Evolutionary conservation across 2,329 filamentous ascomycete species (phyloP).

Genomic region (Achaetomium macrosporum): DNA sequence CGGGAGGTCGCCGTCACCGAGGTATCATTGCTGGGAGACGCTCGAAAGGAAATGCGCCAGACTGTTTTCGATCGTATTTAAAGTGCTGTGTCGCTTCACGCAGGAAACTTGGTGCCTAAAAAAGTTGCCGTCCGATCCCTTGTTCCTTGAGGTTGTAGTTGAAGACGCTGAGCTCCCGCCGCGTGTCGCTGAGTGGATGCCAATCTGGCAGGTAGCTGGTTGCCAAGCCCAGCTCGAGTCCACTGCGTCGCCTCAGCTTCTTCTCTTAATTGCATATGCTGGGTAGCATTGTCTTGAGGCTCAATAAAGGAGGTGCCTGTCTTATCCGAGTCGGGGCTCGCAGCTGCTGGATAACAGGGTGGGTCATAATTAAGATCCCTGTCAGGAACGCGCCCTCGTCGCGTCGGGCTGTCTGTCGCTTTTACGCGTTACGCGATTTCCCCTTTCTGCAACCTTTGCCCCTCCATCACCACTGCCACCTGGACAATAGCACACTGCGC

Average conservation of each 20-base stretch:
- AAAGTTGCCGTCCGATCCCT: too few species aligned
- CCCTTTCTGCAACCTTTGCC: constrained; percentile 16
- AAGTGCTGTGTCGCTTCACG: neutral
- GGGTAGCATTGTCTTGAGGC: neutral
- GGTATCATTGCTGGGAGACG: constrained; percentile 22
- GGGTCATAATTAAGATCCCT: constrained; percentile 23
- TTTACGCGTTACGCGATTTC: constrained; percentile 21
- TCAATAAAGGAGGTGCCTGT: neutral
- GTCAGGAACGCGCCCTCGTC: constrained; percentile 16
- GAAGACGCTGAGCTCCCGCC: constrained; percentile 3
- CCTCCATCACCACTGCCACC: constrained; percentile 8
- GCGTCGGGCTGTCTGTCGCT: constrained; percentile 13
- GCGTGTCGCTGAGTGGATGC: neutral
- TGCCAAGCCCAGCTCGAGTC: constrained; percentile 4
- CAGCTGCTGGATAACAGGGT: constrained; percentile 1
- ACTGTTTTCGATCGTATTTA: neutral
- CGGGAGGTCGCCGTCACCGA: constrained; percentile 18
- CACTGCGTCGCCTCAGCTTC: neutral
- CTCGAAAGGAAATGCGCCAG: neutral
- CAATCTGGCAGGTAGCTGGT: constrained; percentile 10
- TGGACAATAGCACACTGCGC: neutral
- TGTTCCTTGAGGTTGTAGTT: neutral
- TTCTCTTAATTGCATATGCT: constrained; percentile 3
- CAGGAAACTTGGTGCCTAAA: too few species aligned
- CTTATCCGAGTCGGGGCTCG: neutral